Base-by-base conservation (phyloP, 108 stramenopile genomes). In the Fragilaria radians region DNA sequence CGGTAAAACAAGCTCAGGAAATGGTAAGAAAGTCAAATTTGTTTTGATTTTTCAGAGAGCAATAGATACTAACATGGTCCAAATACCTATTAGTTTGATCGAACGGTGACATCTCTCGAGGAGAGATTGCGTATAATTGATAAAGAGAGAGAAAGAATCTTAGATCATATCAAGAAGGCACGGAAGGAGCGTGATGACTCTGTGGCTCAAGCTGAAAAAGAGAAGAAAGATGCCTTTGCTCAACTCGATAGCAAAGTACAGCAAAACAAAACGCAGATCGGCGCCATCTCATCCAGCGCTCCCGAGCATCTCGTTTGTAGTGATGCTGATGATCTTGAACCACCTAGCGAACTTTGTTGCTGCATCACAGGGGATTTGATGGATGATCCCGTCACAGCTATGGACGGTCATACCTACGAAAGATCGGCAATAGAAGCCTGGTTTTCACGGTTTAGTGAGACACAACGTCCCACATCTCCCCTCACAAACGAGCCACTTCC, bases 341-440 rank as follows among this genome's bases (percentile, higher is more conserved):
- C 45, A 23, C 71, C 74, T 5, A 52, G 65, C 48, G 74, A 77
- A 49, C 68, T 77, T 49, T 57, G 33, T 47, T 93, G 91, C 59
- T 84, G 82, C 5, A 83, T 93, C 25, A 88, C 88, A 9, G 63
- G 73, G 53, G 75, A 63, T 36, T 11, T 83, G 4, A 83, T 89
- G 80, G 66, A 69, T 32, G 86, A 93, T 65, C 91, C 91, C 17
- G 91, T 89, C 25, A 62, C 75, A 29, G 88, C 89, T 9, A 48
- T 72, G 4, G 91, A 93, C 48, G 91, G 91, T 0, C 80, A 88
- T 59, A 77, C 82, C 0, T 93, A 90, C 62, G 91, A 93, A 53
- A 69, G 86, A 49, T 72, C 67, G 47, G 87, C 83, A 28, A 89
- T 89, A 17, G 70, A 69, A 30, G 33, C 59, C 25, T 89, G 87